phyloP scores from a whole-genome alignment of 768 basidiomycete genomes.

The Naematelia encephala region DNA sequence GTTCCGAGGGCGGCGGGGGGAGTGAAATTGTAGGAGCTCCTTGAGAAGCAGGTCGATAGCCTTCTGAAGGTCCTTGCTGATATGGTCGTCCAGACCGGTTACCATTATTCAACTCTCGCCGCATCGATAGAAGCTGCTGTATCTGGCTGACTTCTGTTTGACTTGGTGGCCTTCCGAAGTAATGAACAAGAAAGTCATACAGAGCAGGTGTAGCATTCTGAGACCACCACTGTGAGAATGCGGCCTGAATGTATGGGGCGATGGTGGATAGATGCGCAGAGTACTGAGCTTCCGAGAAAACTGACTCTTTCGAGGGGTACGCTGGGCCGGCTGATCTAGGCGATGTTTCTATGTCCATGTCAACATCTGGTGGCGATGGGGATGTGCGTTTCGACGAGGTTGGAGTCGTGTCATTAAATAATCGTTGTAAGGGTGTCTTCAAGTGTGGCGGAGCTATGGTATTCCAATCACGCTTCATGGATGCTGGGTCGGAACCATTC shows the following conservation, averaged over 20 bases:
- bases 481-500: no score
- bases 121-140: slow-evolving; percentile 16
- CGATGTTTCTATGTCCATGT: background rate
- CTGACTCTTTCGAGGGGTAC: background rate
- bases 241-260: slow-evolving; percentile 40
- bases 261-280: slow-evolving; percentile 16
- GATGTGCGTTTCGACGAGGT: background rate
- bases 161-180: slow-evolving; percentile 31
- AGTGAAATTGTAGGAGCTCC: background rate
- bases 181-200: slow-evolving; percentile 31
- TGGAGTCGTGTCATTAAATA: background rate
- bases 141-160: slow-evolving; percentile 27
- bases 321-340: background rate
- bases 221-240: slow-evolving; percentile 32
- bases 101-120: slow-evolving; percentile 10
- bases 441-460: background rate
- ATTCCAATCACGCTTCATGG: background rate
- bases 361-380: background rate
- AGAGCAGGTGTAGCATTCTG: slow-evolving; percentile 26
- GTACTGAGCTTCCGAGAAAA: slow-evolving; percentile 8
- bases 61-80: background rate
- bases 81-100: background rate
- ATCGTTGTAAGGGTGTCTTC: background rate
- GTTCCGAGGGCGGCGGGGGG: background rate
- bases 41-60: background rate